Percentiles rank a stretch among this genome's conserved stretches.
phyloP scores from a whole-genome alignment of 2,329 filamentous ascomycete species.

The Scorias spongiosa region DNA sequence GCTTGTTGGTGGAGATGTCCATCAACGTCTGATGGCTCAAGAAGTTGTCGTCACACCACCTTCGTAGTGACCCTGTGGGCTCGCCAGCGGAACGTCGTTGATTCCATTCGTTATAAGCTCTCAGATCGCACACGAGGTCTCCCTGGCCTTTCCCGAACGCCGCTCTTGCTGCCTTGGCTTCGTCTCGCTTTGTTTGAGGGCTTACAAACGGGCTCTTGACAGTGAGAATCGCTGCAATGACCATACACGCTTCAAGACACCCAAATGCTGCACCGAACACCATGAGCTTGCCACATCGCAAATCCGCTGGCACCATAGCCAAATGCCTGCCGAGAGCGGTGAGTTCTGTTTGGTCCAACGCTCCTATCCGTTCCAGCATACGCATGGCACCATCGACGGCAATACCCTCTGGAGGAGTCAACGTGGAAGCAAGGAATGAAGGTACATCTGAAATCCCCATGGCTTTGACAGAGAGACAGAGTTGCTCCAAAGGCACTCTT shows the following conservation, averaged over 20 bases:
- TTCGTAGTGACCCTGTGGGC: constrained; percentile 46
- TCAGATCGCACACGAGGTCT: constrained; percentile 74
- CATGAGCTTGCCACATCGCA: constrained; percentile 86
- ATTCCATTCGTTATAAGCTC: constrained; percentile 72
- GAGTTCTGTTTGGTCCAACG: constrained; percentile 69
- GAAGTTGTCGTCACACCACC: constrained; percentile 76
- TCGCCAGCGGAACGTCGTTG: constrained; percentile 43
- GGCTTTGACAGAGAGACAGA: constrained; percentile 84
- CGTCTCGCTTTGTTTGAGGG: constrained; percentile 67
- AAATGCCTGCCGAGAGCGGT: constrained; percentile 85
- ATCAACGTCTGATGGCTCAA: constrained; percentile 68
- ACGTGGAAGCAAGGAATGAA: constrained; percentile 65
- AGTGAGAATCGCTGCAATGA: constrained; percentile 84
- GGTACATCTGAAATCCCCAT: constrained; percentile 82
- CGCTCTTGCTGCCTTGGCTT: constrained; percentile 60
- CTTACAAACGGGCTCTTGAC: constrained; percentile 75
- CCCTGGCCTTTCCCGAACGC: constrained; percentile 63
- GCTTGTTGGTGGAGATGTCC: constrained; percentile 75
- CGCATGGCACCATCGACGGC: constrained; percentile 76
- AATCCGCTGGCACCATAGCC: constrained; percentile 86
- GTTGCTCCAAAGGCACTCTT: constrained; percentile 80
- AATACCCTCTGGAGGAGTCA: constrained; percentile 72
- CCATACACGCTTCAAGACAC: constrained; percentile 76
- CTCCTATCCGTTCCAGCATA: constrained; percentile 71
- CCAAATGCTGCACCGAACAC: constrained; percentile 90